Evolutionary conservation across 2,329 filamentous ascomycete species (phyloP).

Genomic region (Diaporthe eres): DNA sequence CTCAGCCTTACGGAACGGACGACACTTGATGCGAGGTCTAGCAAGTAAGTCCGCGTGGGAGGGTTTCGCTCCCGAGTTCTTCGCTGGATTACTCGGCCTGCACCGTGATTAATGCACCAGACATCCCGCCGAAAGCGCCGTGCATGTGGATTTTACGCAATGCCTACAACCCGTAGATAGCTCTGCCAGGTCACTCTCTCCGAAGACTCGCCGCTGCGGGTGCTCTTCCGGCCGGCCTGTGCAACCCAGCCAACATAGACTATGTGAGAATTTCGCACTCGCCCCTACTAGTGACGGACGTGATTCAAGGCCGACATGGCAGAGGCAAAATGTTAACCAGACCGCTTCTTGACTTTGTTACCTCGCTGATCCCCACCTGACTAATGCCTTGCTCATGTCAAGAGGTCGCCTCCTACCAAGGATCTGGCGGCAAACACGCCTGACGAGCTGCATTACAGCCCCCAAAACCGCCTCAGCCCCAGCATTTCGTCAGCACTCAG

Average conservation of each 20-base stretch:
- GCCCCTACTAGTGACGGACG: background rate
- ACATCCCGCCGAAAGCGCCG: background rate
- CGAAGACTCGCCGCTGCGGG: background rate
- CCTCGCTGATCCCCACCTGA: conserved; percentile 25
- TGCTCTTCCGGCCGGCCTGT: background rate
- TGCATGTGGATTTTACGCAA: background rate
- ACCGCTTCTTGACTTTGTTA: conserved; percentile 28
- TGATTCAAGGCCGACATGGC: background rate
- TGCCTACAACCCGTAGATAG: background rate
- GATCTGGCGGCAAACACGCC: conserved; percentile 11
- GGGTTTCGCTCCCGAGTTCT: background rate
- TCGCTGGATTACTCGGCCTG: conserved; percentile 5
- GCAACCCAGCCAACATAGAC: background rate
- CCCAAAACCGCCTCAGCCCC: conserved; percentile 35
- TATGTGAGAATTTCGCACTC: background rate
- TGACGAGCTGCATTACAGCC: conserved; percentile 9
- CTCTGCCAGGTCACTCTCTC: background rate
- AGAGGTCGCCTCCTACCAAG: background rate
- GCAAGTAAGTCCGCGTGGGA: background rate
- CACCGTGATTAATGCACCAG: background rate
- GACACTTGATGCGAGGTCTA: background rate
- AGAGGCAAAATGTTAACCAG: conserved; percentile 15
- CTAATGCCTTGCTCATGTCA: conserved; percentile 28
- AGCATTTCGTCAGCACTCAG: conserved; percentile 33
- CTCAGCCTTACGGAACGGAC: conserved; percentile 33